Conservation (phyloP, 768 basidiomycete species). For the Lactarius trivialis region DNA sequence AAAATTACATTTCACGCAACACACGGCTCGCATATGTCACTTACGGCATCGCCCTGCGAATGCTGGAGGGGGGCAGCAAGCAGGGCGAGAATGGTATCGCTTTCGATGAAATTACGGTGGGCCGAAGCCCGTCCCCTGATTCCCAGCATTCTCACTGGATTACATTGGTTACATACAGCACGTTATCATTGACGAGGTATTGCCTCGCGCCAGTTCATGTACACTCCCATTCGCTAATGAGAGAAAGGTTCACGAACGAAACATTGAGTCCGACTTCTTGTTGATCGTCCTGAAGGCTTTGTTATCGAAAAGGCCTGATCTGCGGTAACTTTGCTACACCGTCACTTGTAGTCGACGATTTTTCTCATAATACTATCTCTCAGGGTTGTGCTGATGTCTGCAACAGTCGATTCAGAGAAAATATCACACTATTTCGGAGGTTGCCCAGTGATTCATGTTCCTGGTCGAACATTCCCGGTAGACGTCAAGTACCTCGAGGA, state of each 20-base stretch:
- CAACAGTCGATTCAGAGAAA: slow-evolving; percentile 89
- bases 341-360: background rate
- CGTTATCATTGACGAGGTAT: slow-evolving; percentile 90
- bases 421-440: slow-evolving; percentile 85
- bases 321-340: slow-evolving; percentile 52
- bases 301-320: slow-evolving; percentile 62
- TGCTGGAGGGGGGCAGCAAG: slow-evolving; percentile 85
- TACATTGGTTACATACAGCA: slow-evolving; percentile 44
- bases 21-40: slow-evolving; percentile 83
- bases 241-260: slow-evolving; percentile 83
- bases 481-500: slow-evolving; percentile 84
- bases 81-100: slow-evolving; percentile 65
- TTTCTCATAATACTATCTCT: background rate
- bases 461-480: slow-evolving; percentile 93
- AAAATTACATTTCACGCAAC: slow-evolving; percentile 74
- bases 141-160: slow-evolving; percentile 14
- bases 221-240: background rate
- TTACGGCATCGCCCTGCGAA: slow-evolving; percentile 91
- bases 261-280: slow-evolving; percentile 95
- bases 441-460: slow-evolving; percentile 79
- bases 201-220: slow-evolving; percentile 8
- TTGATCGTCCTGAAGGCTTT: slow-evolving; percentile 88
- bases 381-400: slow-evolving; percentile 94
- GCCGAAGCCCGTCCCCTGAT: slow-evolving; percentile 22
- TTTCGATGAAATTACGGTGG: slow-evolving; percentile 92